A percentile compares a stretch with the other conserved stretches of the same genome.
Evolutionary conservation across 2,329 filamentous ascomycete genomes (phyloP).

Genomic region (Taxawa tesnikishii): DNA sequence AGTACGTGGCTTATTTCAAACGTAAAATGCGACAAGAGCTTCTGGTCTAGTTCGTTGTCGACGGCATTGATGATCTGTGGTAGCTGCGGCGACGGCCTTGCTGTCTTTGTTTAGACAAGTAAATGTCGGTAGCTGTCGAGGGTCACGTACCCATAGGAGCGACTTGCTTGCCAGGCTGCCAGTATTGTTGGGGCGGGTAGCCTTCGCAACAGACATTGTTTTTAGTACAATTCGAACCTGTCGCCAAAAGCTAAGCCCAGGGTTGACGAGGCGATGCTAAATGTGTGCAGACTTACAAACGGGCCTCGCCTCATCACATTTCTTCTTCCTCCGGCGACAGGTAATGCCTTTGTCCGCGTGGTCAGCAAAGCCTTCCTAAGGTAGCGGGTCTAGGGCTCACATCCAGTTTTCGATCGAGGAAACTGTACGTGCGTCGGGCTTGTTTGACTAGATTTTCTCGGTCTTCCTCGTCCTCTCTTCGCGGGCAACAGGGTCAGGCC

Average conservation of each 20-base stretch:
- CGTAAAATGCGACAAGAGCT: conserved; percentile 76
- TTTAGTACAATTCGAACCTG: conserved; percentile 81
- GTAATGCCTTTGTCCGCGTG: too few relatives aligned
- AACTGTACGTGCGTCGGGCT: too few relatives aligned
- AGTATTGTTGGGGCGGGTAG: conserved; percentile 74
- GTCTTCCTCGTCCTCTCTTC: too few relatives aligned
- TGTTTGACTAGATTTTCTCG: too few relatives aligned
- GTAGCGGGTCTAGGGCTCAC: too few relatives aligned
- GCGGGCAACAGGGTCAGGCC: too few relatives aligned
- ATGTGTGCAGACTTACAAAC: conserved; percentile 19
- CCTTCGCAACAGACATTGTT: conserved; percentile 87
- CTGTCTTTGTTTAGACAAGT: conserved; percentile 16
- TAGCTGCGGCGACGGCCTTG: conserved; percentile 28
- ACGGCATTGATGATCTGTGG: conserved; percentile 63
- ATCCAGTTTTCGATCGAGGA: too few relatives aligned
- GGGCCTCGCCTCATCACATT: conserved; percentile 40
- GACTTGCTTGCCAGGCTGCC: conserved; percentile 64
- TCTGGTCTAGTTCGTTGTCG: conserved; percentile 65
- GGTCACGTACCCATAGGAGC: background rate
- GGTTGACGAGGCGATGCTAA: background rate
- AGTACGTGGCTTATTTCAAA: conserved; percentile 67
- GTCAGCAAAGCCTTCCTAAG: too few relatives aligned
- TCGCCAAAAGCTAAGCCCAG: conserved; percentile 12
- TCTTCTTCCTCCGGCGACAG: conserved; percentile 49
- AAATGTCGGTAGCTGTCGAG: conserved; percentile 49